phyloP scores from a whole-genome alignment of 2,329 filamentous ascomycete genomes.

The Phialophora expanda region DNA sequence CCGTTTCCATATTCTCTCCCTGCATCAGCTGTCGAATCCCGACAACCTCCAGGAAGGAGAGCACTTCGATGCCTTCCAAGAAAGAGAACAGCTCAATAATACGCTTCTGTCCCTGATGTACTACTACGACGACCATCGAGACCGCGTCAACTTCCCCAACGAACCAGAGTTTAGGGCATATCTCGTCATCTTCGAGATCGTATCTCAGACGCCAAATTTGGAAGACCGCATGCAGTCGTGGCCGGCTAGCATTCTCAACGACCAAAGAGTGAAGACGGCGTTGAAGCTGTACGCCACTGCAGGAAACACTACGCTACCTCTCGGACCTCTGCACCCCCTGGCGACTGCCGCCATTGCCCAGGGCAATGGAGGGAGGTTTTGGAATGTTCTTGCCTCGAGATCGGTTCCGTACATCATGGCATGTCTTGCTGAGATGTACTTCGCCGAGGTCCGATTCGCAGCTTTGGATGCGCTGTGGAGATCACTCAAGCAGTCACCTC shows the following conservation, averaged over 20 bases:
- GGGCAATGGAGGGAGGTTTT: slow-evolving; percentile 64
- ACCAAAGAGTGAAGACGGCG: slow-evolving; percentile 61
- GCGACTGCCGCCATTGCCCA: slow-evolving; percentile 60
- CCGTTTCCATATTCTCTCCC: slow-evolving; percentile 66
- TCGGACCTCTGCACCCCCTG: slow-evolving; percentile 58
- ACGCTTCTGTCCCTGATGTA: slow-evolving; percentile 66
- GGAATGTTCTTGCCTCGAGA: slow-evolving; percentile 60
- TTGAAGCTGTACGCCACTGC: slow-evolving; percentile 63
- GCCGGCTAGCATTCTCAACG: slow-evolving; percentile 56
- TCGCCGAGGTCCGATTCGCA: slow-evolving; percentile 62
- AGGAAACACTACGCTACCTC: slow-evolving; percentile 58
- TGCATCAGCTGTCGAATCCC: slow-evolving; percentile 63
- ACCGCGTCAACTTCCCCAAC: slow-evolving; percentile 58
- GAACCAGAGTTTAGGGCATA: slow-evolving; percentile 70
- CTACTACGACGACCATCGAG: slow-evolving; percentile 63
- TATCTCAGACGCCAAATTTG: slow-evolving; percentile 56
- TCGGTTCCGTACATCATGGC: slow-evolving; percentile 66
- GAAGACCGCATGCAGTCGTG: slow-evolving; percentile 64
- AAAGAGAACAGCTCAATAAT: slow-evolving; percentile 68
- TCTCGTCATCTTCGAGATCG: slow-evolving; percentile 62
- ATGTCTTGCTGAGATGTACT: slow-evolving; percentile 68
- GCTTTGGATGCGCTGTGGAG: slow-evolving; percentile 62
- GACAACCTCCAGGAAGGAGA: slow-evolving; percentile 55
- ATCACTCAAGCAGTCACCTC: slow-evolving; percentile 55
- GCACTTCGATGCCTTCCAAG: slow-evolving; percentile 63